A percentile compares a stretch with the other conserved stretches of the same genome.
Conservation (phyloP, 1,139 yeast genomes). For the Magnusiomyces fungicola region DNA sequence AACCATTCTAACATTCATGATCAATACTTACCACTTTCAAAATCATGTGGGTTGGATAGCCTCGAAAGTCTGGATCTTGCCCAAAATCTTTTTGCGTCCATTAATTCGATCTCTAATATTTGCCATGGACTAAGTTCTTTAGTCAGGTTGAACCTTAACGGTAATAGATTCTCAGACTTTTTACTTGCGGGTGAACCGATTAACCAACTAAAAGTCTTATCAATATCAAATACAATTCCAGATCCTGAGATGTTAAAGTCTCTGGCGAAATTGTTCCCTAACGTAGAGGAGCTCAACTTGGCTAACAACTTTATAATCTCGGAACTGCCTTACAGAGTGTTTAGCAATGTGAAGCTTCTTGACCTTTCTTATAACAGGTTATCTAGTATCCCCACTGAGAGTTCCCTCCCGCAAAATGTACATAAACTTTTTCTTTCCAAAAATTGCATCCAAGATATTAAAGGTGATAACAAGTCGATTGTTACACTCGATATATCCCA, state of each 20-base stretch:
- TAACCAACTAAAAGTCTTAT: slow-evolving; percentile 25
- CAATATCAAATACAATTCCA: slow-evolving; percentile 36
- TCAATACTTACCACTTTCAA: slow-evolving; percentile 5
- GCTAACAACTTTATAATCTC: slow-evolving; percentile 39
- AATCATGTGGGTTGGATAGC: slow-evolving; percentile 21
- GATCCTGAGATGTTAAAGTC: slow-evolving; percentile 25
- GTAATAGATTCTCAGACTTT: slow-evolving; percentile 45
- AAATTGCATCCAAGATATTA: slow-evolving; percentile 20
- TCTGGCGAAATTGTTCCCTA: slow-evolving; percentile 39
- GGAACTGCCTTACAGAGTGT: slow-evolving; percentile 1
- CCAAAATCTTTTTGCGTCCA: slow-evolving; percentile 45
- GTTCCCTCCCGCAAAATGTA: slow-evolving; percentile 10
- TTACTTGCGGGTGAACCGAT: slow-evolving; percentile 7
- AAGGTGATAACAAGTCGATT: neutral
- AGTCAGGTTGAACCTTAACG: slow-evolving; percentile 47
- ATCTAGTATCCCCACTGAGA: slow-evolving; percentile 30
- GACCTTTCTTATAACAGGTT: slow-evolving; percentile 45
- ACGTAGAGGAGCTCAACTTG: slow-evolving; percentile 38
- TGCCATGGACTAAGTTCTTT: slow-evolving; percentile 36
- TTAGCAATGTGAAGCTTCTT: slow-evolving; percentile 25
- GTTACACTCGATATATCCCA: slow-evolving; percentile 17
- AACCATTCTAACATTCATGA: slow-evolving; percentile 32
- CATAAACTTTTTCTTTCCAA: slow-evolving; percentile 19
- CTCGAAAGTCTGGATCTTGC: slow-evolving; percentile 51
- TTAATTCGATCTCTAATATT: slow-evolving; percentile 38